These are phyloP conservation scores for Crithidia mellificae DNA, from an alignment of 208 protist genomes.

Conservation along the genomic window DNA sequence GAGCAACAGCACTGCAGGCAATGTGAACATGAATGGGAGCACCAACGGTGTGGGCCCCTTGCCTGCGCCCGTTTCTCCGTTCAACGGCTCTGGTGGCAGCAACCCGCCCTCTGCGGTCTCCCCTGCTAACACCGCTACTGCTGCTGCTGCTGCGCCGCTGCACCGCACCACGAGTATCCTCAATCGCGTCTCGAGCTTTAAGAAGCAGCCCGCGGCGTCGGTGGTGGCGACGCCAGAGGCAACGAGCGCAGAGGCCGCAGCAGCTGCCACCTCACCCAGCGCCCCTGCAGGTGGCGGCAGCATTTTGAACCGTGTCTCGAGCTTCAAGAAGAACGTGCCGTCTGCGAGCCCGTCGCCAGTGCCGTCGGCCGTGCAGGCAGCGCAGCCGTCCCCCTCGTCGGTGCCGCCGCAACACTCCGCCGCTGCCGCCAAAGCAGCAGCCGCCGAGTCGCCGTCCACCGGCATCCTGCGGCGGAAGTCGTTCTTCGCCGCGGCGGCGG, in stretches of 20 bases:
- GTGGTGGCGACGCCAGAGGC: background rate
- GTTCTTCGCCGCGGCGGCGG: slow-evolving; percentile 6
- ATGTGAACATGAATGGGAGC: slow-evolving; percentile 5
- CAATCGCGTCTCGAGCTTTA: slow-evolving; percentile 47
- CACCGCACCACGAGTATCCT: slow-evolving; percentile 34
- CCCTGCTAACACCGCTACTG: background rate
- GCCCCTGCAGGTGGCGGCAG: background rate
- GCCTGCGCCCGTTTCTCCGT: slow-evolving; percentile 6
- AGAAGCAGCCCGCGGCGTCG: slow-evolving; percentile 18
- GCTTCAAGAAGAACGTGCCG: slow-evolving; percentile 11
- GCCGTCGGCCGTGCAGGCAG: slow-evolving; percentile 1
- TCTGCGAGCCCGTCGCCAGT: background rate
- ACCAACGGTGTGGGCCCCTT: background rate
- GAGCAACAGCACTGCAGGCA: background rate
- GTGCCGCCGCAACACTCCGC: slow-evolving; percentile 16
- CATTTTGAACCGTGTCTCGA: slow-evolving; percentile 21
- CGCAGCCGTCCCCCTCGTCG: slow-evolving; percentile 10
- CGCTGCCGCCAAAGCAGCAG: background rate
- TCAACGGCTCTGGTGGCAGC: slow-evolving; percentile 5
- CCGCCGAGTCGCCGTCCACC: background rate
- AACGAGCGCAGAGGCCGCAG: background rate
- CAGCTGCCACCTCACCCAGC: background rate
- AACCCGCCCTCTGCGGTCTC: background rate
- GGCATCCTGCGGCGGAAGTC: slow-evolving; percentile 24
- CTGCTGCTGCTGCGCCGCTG: slow-evolving; percentile 4